A percentile compares a stretch with the other conserved stretches of the same genome.
These are phyloP conservation scores for Trichoderma parareesei DNA, from an alignment of 495 filamentous ascomycete genomes.

Conservation along the genomic window DNA sequence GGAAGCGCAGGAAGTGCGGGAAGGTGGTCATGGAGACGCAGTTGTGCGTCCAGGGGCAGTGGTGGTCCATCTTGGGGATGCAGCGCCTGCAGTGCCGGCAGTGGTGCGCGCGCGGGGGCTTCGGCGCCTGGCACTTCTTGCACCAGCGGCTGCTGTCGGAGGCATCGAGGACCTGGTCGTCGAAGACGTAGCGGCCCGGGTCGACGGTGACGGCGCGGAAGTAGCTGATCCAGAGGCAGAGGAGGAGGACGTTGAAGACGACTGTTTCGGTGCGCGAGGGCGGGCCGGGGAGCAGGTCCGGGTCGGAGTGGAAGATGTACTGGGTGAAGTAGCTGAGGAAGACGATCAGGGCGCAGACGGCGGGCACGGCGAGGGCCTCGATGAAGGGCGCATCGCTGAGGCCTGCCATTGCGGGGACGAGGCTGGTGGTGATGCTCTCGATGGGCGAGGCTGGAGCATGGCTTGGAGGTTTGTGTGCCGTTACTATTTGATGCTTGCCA, in stretches of 20 bases:
- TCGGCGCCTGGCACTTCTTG: constrained; percentile 72
- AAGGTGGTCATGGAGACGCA: constrained; percentile 88
- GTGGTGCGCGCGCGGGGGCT: constrained; percentile 86
- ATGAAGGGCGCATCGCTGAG: constrained; percentile 19
- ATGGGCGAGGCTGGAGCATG: background rate
- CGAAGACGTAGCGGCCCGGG: constrained; percentile 54
- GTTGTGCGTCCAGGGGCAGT: constrained; percentile 93
- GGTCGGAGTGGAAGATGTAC: constrained; percentile 54
- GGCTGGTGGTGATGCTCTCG: background rate
- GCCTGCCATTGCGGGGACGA: constrained; percentile 5
- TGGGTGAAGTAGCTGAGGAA: constrained; percentile 84
- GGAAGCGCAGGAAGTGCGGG: constrained; percentile 83
- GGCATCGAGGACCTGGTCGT: constrained; percentile 15
- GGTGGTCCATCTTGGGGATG: constrained; percentile 96
- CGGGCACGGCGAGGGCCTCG: constrained; percentile 53
- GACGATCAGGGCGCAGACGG: constrained; percentile 57
- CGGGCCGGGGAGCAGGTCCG: constrained; percentile 58
- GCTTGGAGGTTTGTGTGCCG: background rate
- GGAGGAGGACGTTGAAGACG: constrained; percentile 66
- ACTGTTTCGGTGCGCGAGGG: constrained; percentile 51
- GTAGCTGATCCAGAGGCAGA: constrained; percentile 74
- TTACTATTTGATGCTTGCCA: too few species aligned
- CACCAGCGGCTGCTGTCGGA: constrained; percentile 52
- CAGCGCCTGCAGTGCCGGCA: constrained; percentile 84
- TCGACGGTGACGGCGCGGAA: constrained; percentile 66